Evolutionary conservation across 768 basidiomycete genomes (phyloP).

Genomic region (Leccinum broughii): DNA sequence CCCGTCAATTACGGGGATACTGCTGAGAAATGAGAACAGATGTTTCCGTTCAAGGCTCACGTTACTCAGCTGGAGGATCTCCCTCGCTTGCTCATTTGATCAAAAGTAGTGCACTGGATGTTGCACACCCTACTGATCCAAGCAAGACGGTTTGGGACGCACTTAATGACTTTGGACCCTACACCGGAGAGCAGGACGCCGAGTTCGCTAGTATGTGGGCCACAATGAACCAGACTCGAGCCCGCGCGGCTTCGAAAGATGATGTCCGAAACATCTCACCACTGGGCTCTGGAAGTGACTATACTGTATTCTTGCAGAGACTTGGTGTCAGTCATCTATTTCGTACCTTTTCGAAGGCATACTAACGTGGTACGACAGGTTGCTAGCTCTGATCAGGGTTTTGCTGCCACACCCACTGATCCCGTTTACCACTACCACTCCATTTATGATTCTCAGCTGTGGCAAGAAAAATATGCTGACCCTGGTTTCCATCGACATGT

Average conservation of each 20-base stretch:
- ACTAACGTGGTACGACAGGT: conserved; percentile 21
- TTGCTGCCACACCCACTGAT: conserved; percentile 41
- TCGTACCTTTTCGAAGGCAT: background rate
- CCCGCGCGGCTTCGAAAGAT: conserved; percentile 22
- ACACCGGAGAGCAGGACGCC: conserved; percentile 40
- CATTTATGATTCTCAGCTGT: conserved; percentile 68
- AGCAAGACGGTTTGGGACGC: conserved; percentile 62
- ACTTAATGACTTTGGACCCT: conserved; percentile 53
- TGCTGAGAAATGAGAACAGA: conserved; percentile 36
- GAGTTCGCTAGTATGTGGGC: conserved; percentile 45
- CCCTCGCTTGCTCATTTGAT: conserved; percentile 68
- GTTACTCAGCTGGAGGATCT: conserved; percentile 50
- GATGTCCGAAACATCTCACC: conserved; percentile 48
- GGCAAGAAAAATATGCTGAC: conserved; percentile 75
- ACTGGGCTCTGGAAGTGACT: conserved; percentile 85
- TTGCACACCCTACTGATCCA: conserved; percentile 56
- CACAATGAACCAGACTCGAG: conserved; percentile 29
- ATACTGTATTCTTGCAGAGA: conserved; percentile 85
- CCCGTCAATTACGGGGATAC: background rate
- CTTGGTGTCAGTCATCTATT: conserved; percentile 49
- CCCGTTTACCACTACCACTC: conserved; percentile 75
- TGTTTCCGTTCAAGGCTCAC: conserved; percentile 54
- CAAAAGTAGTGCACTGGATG: conserved; percentile 48
- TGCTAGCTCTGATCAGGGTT: conserved; percentile 31
- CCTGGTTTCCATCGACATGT: conserved; percentile 75